Base-by-base conservation (phyloP, 163 green algal genomes). In the Scenedesmus sp. region DNA sequence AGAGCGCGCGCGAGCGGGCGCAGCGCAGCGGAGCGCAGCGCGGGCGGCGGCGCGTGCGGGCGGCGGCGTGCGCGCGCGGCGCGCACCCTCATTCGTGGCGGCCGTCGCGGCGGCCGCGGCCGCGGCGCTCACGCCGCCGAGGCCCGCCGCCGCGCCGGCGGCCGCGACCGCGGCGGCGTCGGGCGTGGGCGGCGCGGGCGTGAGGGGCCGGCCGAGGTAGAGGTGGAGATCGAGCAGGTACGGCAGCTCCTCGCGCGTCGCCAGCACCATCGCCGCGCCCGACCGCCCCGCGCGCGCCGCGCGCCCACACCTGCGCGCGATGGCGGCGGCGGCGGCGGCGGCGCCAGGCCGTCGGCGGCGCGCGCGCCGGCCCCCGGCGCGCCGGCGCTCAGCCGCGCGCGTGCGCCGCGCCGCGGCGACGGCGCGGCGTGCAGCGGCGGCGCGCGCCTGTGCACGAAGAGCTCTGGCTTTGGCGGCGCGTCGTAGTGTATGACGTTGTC, bases 401-500 rank as follows among this genome's bases (percentile, higher is more conserved):
- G n/a, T n/a, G n/a, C n/a, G n/a, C n/a, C n/a, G n/a, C n/a, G n/a
- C n/a, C n/a, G n/a, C n/a, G n/a, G n/a, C n/a, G n/a, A n/a, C n/a
- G n/a, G n/a, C n/a, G n/a, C n/a, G n/a, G n/a, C n/a, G n/a, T n/a
- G 29, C 53, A 62, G 7, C 53, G 28, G 53, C 53, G 90, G 86
- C 20, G 91, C 92, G 4, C 87, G 85, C 42, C 96, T 89, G 81
- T 99, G 96, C 45, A 99, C 94, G 83, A 99, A 99, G 20, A 99
- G 91, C 87, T 97, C 97, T 28, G 95, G 91, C 67, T 96, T 96
- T 65, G 92, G 70, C 17, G 96, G 96, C 79, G 98, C 98, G 90
- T 99, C 95, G 60, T 93, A 94, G 78, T 97, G 96, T 74, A 99
- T 86, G 47, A 99, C 96, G 82, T 99, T 99, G 91, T 99, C 94